Evolutionary conservation across 768 basidiomycete species (phyloP), one percentile per base, ranked within the genome.

Genomic region (Agrocybe pediades): DNA sequence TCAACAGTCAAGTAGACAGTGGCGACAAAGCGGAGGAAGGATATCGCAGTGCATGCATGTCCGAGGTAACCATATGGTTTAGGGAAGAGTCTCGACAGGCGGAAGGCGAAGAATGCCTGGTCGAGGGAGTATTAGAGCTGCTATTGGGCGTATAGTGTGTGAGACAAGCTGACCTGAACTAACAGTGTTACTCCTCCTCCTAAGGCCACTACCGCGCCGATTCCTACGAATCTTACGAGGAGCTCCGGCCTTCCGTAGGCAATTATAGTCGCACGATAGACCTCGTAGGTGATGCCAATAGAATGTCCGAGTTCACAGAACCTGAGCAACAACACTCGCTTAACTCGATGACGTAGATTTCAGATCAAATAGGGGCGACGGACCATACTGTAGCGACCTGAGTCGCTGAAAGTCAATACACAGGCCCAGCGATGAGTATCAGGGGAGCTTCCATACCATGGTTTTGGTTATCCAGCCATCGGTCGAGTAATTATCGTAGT

Each of bases 61-160:
- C 68, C 69, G 24, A 73, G 57, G 52, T 58, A 58, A 39, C 64
- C 55, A 43, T 61, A 65, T 8, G 66, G 64, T 9, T 57, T 53
- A 1, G 68, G 67, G 17, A 72, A 58, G 13, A 72, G 61, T 30
- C 60, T 62, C 30, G 60, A 62, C 2, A 71, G 59, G 2, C 73
- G 67, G 9, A 65, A 51, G 8, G 68, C 60, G 47, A 72, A 72
- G 63, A 71, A 74, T 6, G 61, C 52, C 72, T 73, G 53, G 3
- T 13, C 11, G 11, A 42, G 3, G 15, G 16, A 16, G n/a, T 15
- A 49, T 15, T 8, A 42, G 23, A 17, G n/a, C n/a, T n/a, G n/a
- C 5, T 44, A 29, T 16, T 11, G 11, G 9, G 41, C 27, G 33
- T 43, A 25, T 15, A n/a, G 23, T 13, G 43, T 53, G 27, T 59